phyloP scores from a whole-genome alignment of 148 eudicot genomes.

The Rhododendron molle region DNA sequence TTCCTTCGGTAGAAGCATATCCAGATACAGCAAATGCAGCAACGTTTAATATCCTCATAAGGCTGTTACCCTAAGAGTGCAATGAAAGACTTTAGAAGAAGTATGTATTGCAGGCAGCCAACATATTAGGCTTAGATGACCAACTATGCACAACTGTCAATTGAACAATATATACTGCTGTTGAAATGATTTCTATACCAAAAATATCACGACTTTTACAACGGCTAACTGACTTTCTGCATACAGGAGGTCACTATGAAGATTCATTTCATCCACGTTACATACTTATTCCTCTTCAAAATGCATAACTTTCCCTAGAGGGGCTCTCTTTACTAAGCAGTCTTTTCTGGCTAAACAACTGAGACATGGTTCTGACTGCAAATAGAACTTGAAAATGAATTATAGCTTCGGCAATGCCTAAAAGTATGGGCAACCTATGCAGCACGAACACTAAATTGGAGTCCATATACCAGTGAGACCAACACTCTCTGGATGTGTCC shows the following conservation, averaged over 20 bases:
- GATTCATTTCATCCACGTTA: background rate
- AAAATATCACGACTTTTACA: background rate
- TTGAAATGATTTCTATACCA: background rate
- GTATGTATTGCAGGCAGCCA: background rate
- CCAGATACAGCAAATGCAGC: constrained; percentile 50
- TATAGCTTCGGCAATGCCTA: background rate
- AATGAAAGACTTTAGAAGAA: constrained; percentile 3
- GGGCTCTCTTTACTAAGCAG: background rate
- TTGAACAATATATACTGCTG: background rate
- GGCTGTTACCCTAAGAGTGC: constrained; percentile 31
- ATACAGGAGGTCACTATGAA: background rate
- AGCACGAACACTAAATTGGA: background rate
- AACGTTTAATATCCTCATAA: constrained; percentile 35
- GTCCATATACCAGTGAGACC: background rate
- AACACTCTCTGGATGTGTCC: too few relatives aligned
- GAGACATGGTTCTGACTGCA: background rate
- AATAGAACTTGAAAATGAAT: background rate
- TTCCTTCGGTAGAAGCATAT: constrained; percentile 37
- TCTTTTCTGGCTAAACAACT: background rate
- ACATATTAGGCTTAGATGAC: background rate
- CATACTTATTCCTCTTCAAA: background rate
- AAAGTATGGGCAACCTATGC: background rate
- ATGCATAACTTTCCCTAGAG: background rate
- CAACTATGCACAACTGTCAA: background rate
- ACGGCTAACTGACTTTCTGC: background rate